A percentile compares a stretch with the other conserved stretches of the same genome.
phyloP scores from a whole-genome alignment of 225 moss, liverwort and hornwort genomes.

The Sphagnum contortum region DNA sequence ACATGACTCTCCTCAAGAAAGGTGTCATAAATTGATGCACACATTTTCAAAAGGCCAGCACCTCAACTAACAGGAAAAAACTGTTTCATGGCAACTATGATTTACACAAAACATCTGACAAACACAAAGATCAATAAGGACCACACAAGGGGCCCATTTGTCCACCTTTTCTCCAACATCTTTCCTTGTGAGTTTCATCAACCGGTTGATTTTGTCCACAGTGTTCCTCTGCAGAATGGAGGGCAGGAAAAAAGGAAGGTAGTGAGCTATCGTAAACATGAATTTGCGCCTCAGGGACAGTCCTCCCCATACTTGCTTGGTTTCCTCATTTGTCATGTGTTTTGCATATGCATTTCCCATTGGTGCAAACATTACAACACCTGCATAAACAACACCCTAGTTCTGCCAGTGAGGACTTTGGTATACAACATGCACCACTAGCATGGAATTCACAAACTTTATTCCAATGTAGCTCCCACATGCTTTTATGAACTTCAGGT shows the following conservation, averaged over 20 bases:
- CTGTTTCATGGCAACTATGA: no score
- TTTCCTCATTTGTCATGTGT: constrained; percentile 55
- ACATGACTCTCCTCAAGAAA: no score
- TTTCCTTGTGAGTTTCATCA: constrained; percentile 24
- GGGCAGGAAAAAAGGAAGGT: constrained; percentile 58
- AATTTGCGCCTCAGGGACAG: constrained; percentile 39
- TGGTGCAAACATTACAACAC: constrained; percentile 78
- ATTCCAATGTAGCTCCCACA: no score
- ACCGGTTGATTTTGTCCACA: constrained; percentile 38
- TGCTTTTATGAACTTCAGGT: no score
- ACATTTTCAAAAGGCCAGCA: no score
- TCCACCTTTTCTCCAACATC: constrained; percentile 34
- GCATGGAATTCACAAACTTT: no score
- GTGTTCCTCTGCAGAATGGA: constrained; percentile 38
- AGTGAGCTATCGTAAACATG: constrained; percentile 45
- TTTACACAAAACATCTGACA: no score
- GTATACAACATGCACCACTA: not conserved
- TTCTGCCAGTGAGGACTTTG: not conserved
- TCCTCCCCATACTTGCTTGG: constrained; percentile 56
- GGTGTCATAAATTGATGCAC: no score
- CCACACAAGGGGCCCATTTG: not conserved
- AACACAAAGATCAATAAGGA: not conserved
- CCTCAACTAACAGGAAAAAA: no score
- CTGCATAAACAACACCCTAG: constrained; percentile 15
- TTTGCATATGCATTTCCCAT: constrained; percentile 57